These are phyloP conservation scores for Calonectria pteridis DNA, from an alignment of 2,329 filamentous ascomycete genomes.

Conservation along the genomic window DNA sequence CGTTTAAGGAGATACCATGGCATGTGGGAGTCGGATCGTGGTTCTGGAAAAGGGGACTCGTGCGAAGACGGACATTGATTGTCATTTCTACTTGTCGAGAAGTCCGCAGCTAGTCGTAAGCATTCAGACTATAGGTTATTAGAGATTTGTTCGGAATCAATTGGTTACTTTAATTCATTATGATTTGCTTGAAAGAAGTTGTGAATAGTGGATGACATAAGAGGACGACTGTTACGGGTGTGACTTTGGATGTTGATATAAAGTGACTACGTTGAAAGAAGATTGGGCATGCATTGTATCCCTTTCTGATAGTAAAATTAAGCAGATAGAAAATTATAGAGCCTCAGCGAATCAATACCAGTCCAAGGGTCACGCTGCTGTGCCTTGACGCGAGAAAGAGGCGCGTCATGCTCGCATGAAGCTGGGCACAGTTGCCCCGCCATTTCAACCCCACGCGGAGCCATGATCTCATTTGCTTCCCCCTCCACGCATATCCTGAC, in stretches of 20 bases:
- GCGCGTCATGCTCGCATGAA: constrained; percentile 17
- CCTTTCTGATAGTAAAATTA: background rate
- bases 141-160: constrained; percentile 21
- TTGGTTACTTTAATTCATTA: background rate
- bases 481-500: constrained; percentile 27
- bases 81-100: constrained; percentile 30
- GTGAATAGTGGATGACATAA: background rate
- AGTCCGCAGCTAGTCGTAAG: constrained; percentile 27
- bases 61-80: constrained; percentile 26
- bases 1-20: constrained; percentile 57
- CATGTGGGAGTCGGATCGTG: constrained; percentile 45
- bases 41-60: constrained; percentile 41
- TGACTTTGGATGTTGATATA: background rate
- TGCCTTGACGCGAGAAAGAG: background rate
- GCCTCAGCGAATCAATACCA: background rate
- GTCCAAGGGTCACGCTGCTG: background rate
- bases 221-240: background rate
- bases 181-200: background rate
- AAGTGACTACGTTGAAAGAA: background rate
- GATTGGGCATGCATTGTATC: background rate
- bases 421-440: constrained; percentile 37
- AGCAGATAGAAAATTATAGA: background rate
- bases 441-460: constrained; percentile 41
- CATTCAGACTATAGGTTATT: constrained; percentile 25
- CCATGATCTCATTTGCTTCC: constrained; percentile 47